Percentiles rank a stretch among this genome's conserved stretches.
These are phyloP conservation scores for Phyllostachys edulis DNA, from an alignment of 176 grass and related monocot species.

Conservation along the genomic window DNA sequence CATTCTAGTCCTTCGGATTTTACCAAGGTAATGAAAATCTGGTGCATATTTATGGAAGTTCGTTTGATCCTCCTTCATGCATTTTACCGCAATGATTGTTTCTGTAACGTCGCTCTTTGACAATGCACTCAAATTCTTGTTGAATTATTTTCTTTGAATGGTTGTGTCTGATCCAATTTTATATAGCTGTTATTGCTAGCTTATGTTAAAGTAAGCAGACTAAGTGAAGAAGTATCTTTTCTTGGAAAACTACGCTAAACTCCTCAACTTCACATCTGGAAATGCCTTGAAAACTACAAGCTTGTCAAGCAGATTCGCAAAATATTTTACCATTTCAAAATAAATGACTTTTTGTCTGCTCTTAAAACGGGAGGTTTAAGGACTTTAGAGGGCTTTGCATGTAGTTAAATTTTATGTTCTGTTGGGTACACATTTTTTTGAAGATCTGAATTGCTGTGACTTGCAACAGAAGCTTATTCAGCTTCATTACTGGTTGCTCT, in stretches of 20 bases:
- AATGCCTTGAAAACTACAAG: too few relatives aligned
- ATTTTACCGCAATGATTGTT: background rate
- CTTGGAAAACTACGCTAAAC: background rate
- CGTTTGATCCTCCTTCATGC: background rate
- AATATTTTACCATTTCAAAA: background rate
- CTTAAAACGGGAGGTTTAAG: background rate
- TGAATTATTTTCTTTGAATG: conserved; percentile 9
- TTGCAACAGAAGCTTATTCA: background rate
- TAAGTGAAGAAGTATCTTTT: background rate
- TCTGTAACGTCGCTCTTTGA: background rate
- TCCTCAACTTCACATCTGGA: too few relatives aligned
- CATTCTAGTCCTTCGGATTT: conserved; percentile 54
- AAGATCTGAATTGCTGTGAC: background rate
- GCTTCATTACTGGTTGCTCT: background rate
- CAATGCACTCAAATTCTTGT: background rate
- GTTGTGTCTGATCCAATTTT: background rate
- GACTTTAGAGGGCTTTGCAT: background rate
- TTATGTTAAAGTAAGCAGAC: background rate
- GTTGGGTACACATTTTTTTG: background rate
- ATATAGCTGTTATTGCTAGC: background rate
- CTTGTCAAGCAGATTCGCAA: background rate
- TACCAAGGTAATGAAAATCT: conserved; percentile 48
- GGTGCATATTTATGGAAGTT: background rate
- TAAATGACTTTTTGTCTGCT: background rate
- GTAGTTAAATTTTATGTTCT: background rate